Conservation (phyloP, 768 basidiomycete species). For the Amanita polypyramis region DNA sequence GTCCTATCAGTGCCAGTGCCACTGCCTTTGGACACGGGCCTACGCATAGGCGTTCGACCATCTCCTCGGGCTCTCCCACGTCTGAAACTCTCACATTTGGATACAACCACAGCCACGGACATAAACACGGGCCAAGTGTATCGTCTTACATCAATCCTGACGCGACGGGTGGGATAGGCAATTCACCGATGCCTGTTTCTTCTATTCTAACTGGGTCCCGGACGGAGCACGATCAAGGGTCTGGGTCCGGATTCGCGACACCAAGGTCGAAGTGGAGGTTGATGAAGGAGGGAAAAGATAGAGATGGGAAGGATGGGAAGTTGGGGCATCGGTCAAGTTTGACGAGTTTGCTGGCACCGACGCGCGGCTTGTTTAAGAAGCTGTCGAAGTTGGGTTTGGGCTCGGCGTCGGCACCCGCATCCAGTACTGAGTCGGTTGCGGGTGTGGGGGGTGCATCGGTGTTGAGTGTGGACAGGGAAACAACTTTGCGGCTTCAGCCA, state of each 20-base stretch:
- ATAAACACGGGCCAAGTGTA: not conserved
- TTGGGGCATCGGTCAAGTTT: not conserved
- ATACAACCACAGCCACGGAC: not conserved
- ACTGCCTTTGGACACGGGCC: too few relatives aligned
- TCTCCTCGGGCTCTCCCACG: not conserved
- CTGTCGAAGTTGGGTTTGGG: slow-evolving; percentile 3
- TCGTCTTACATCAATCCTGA: slow-evolving; percentile 30
- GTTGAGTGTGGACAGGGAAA: too few relatives aligned
- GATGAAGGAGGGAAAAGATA: not conserved
- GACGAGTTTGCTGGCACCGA: slow-evolving; percentile 7
- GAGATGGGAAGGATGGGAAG: not conserved
- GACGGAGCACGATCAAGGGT: not conserved
- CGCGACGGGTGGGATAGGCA: slow-evolving; percentile 51
- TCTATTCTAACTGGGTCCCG: not conserved
- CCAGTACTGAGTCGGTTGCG: not conserved
- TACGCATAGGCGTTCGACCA: not conserved
- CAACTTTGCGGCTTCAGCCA: too few relatives aligned
- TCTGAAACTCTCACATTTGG: not conserved
- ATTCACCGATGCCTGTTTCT: slow-evolving; percentile 37
- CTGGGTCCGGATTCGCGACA: too few relatives aligned
- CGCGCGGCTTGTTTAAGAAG: not conserved
- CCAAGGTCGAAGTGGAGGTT: not conserved
- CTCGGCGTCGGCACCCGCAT: not conserved
- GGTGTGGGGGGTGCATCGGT: not conserved
- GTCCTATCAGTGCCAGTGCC: too few relatives aligned